Conservation (phyloP, 176 grass and related monocot genomes). For the Aegilops bicornis region DNA sequence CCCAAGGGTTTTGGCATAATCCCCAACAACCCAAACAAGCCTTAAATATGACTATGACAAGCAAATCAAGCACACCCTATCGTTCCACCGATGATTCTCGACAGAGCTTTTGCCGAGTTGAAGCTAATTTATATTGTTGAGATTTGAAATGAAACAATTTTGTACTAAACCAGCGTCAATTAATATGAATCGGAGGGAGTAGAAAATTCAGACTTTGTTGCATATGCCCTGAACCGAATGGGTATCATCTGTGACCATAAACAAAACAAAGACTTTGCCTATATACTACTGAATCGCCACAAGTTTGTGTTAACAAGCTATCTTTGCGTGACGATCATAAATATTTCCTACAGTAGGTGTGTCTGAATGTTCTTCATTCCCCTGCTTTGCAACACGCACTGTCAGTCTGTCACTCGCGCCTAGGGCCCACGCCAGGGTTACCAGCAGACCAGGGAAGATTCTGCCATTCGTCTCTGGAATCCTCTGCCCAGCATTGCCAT, state of each 20-base stretch:
- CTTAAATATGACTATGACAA: neutral
- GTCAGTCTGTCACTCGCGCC: neutral
- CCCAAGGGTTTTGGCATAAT: neutral
- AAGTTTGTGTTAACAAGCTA: neutral
- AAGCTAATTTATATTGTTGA: neutral
- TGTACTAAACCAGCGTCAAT: too few relatives aligned
- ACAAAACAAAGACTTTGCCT: neutral
- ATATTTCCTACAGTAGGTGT: neutral
- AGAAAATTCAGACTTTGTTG: neutral
- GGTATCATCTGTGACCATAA: too few relatives aligned
- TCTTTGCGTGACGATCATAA: neutral
- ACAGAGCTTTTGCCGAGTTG: neutral
- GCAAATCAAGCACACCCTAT: neutral
- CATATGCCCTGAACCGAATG: neutral
- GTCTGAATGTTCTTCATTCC: constrained; percentile 5
- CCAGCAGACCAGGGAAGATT: constrained; percentile 28
- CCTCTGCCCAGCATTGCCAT: constrained; percentile 27
- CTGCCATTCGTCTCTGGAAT: constrained; percentile 24
- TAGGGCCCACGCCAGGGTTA: neutral
- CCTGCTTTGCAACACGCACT: neutral
- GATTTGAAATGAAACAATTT: neutral
- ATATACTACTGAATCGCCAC: neutral
- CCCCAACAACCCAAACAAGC: neutral
- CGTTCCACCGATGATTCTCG: neutral
- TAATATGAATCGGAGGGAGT: too few relatives aligned